These are phyloP conservation scores for Aspergillus puulaauensis DNA, from an alignment of 2,329 filamentous ascomycete species.

Conservation along the genomic window DNA sequence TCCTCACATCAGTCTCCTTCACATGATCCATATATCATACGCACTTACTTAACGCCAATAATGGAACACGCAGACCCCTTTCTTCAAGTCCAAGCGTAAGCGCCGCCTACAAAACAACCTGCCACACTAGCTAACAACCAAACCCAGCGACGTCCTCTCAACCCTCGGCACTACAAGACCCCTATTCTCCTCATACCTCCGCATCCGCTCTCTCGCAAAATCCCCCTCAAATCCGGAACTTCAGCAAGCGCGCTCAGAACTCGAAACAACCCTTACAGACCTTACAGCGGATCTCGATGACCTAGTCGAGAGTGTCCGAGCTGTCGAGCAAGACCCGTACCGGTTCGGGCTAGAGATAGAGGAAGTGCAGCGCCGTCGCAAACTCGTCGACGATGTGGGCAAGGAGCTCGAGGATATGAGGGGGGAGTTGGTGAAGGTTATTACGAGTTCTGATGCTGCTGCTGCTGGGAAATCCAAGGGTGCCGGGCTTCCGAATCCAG, in stretches of 20 bases:
- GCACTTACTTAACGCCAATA: constrained; percentile 9
- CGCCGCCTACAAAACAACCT: background rate
- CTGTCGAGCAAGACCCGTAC: constrained; percentile 82
- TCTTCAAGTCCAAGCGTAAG: constrained; percentile 50
- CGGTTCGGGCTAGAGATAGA: constrained; percentile 80
- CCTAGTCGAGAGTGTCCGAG: constrained; percentile 80
- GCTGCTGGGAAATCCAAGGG: background rate
- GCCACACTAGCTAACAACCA: constrained; percentile 7
- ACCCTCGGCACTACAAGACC: constrained; percentile 79
- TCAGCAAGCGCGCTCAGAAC: constrained; percentile 66
- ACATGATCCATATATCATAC: background rate
- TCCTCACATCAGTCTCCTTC: background rate
- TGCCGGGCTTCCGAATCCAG: constrained; percentile 57
- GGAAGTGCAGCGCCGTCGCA: constrained; percentile 77
- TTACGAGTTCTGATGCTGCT: constrained; percentile 38
- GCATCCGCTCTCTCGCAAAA: constrained; percentile 83
- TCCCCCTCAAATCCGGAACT: constrained; percentile 69
- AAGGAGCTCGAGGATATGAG: constrained; percentile 87
- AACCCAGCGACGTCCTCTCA: constrained; percentile 75
- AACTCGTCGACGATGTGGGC: constrained; percentile 85
- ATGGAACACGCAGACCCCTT: constrained; percentile 46
- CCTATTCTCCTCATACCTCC: constrained; percentile 90
- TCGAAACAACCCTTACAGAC: constrained; percentile 72
- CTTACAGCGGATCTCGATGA: constrained; percentile 85
- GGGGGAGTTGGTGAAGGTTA: constrained; percentile 69